Conservation (phyloP, 2,329 filamentous ascomycete genomes). For the Fusarium sp. region DNA sequence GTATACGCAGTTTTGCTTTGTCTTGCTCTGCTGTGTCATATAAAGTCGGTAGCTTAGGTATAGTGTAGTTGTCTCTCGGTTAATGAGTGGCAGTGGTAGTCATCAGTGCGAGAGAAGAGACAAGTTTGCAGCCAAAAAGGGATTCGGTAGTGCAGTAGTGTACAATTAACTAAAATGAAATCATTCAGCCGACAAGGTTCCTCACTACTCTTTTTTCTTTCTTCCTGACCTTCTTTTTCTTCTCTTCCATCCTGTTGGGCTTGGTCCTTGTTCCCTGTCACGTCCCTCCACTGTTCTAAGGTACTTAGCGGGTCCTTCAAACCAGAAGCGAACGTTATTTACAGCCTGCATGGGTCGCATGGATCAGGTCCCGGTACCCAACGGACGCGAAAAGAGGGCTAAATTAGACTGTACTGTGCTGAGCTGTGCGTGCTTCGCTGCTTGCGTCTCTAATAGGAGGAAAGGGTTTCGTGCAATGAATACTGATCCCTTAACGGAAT, state of each 20-base stretch:
- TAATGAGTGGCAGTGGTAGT: not conserved
- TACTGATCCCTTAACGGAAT: not conserved
- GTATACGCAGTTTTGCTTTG: not conserved
- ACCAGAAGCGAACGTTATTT: slow-evolving; percentile 4
- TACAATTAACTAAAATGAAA: slow-evolving; percentile 5
- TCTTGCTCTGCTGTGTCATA: not conserved
- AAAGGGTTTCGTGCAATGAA: not conserved
- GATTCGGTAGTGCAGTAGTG: slow-evolving; percentile 1
- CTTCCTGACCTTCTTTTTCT: not conserved
- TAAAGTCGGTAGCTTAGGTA: not conserved
- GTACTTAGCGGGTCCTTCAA: slow-evolving; percentile 3
- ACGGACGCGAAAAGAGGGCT: not conserved
- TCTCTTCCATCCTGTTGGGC: not conserved
- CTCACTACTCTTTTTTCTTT: not conserved
- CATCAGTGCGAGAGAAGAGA: slow-evolving; percentile 2
- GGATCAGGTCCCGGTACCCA: not conserved
- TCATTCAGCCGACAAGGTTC: not conserved
- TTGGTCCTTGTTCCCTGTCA: not conserved
- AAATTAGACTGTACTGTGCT: not conserved
- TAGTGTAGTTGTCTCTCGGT: slow-evolving; percentile 5
- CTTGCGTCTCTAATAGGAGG: not conserved
- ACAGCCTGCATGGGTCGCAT: slow-evolving; percentile 5
- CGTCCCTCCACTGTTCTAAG: slow-evolving; percentile 1
- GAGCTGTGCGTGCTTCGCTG: not conserved
- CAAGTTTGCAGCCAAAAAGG: not conserved